Base-by-base conservation (phyloP, 2,329 filamentous ascomycete genomes). In the Emericellopsis cladophorae region DNA sequence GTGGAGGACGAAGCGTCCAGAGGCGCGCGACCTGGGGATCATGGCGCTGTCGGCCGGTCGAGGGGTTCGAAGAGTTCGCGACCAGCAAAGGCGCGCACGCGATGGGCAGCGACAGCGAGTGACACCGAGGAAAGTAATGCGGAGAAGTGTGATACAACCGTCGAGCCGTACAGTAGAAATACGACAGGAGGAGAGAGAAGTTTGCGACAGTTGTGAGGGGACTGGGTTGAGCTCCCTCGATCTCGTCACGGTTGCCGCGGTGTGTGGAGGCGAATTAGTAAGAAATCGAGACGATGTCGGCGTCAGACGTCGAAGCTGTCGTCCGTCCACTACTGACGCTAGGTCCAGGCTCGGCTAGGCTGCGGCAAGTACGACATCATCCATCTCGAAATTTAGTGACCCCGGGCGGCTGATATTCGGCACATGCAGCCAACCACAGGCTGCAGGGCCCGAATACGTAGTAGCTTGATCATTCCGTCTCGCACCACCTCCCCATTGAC, bases 11-110 rank as follows among this genome's bases (percentile, higher is more conserved):
- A 64, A 49, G 42, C 58, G 60, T 45, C 62, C 60, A 16, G 61
- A 58, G 41, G 61, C 53, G 51, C 59, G 60, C 41, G 61, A 60
- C 44, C 61, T 58, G 36, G 61, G 59, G 43, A 66, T 64, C 62
- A 66, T 66, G 52, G 45, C 50, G 31, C 45, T 22, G n/a, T 33
- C 31, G 8, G 22, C 16, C 23, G 33, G 12, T 31, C 23, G 33
- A n/a, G 7, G n/a, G 22, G 22, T 23, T 36, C 24, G 26, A 14
- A 3, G n/a, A 14, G 24, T 18, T 4, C 33, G 40, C 31, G 36
- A 36, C 35, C 29, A 42, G 26, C 31, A 4, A 36, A 22, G 40
- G 36, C 36, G 40, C 36, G 36, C 36, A 31, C 18, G 40, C 36
- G 10, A 32, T 7, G 14, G 26, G 7, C 3, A 9, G 8, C 26